phyloP scores from a whole-genome alignment of 2,329 filamentous ascomycete species.

The Aspergillus sp. region DNA sequence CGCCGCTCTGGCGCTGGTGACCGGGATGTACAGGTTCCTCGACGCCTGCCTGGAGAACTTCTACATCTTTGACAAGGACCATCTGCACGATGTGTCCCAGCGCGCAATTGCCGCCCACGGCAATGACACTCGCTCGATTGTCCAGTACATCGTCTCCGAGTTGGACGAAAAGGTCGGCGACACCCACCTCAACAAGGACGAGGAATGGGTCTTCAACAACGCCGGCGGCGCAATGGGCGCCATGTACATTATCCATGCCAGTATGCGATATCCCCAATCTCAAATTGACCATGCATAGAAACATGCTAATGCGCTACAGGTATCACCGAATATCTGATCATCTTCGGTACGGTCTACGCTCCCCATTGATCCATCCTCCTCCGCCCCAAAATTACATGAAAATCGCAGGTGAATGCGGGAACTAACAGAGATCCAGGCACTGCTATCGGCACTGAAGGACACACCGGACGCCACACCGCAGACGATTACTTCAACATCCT shows the following conservation, averaged over 20 bases:
- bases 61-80: constrained; percentile 71
- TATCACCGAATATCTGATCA: constrained; percentile 85
- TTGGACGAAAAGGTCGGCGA: constrained; percentile 53
- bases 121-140: constrained; percentile 70
- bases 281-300: background rate
- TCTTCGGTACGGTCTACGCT: constrained; percentile 61
- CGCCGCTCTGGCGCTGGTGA: constrained; percentile 35
- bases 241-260: constrained; percentile 88
- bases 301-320: constrained; percentile 20
- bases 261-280: constrained; percentile 47
- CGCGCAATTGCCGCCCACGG: constrained; percentile 68
- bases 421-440: constrained; percentile 27
- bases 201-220: constrained; percentile 92
- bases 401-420: background rate
- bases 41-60: constrained; percentile 48
- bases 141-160: constrained; percentile 68
- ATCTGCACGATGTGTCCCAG: constrained; percentile 68
- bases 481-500: constrained; percentile 96
- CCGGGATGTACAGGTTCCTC: constrained; percentile 37
- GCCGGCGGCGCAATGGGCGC: constrained; percentile 87
- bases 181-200: constrained; percentile 63
- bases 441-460: constrained; percentile 73
- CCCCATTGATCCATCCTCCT: background rate
- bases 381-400: background rate
- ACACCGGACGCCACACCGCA: constrained; percentile 83